A percentile compares a stretch with the other conserved stretches of the same genome.
phyloP scores from a whole-genome alignment of 179 eudicot genomes.

The Beta corolliflora region DNA sequence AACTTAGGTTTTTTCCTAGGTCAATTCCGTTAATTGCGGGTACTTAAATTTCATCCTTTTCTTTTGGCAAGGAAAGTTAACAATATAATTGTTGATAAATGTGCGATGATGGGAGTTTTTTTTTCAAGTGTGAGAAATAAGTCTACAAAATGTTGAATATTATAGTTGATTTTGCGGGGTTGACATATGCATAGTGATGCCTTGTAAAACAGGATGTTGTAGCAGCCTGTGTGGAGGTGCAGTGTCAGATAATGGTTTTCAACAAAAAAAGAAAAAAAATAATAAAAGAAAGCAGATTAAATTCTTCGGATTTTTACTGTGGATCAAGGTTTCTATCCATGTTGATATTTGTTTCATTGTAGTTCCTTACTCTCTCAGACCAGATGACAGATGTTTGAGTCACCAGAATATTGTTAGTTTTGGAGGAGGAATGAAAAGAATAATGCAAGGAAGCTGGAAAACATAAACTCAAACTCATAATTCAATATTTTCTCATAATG shows the following conservation, averaged over 20 bases:
- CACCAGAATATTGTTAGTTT: too few species aligned
- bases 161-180: not conserved
- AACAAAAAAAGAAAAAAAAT: not conserved
- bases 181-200: constrained; percentile 16
- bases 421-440: too few species aligned
- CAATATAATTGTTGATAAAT: constrained; percentile 90
- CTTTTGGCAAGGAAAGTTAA: constrained; percentile 81
- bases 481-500: too few species aligned
- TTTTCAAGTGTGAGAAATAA: constrained; percentile 40
- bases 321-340: too few species aligned
- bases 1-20: not conserved
- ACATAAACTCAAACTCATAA: too few species aligned
- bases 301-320: not conserved
- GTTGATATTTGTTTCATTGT: too few species aligned
- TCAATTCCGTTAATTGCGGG: not conserved
- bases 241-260: constrained; percentile 70
- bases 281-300: not conserved
- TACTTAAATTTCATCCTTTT: constrained; percentile 9
- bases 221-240: constrained; percentile 97
- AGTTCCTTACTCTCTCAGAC: too few species aligned
- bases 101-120: constrained; percentile 86
- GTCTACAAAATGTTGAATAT: not conserved
- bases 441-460: too few species aligned
- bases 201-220: constrained; percentile 76
- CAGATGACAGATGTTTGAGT: too few species aligned